Evolutionary conservation across 257 asterid genomes (phyloP), one percentile per base, ranked within the genome.

Genomic region (Solanum tarapatanum): DNA sequence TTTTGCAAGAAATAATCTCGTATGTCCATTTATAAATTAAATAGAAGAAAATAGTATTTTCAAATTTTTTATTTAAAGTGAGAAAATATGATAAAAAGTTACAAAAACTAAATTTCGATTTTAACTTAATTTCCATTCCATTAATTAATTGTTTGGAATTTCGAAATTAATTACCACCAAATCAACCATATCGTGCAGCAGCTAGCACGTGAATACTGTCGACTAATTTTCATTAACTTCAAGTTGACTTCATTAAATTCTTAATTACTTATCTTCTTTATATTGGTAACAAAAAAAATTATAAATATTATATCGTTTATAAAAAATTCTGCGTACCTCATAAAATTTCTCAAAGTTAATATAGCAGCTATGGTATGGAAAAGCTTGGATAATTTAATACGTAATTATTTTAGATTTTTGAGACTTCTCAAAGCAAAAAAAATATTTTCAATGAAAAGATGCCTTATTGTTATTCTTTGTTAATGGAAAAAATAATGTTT

Each of bases 161-260:
- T 19, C 51, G 30, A 23, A 74, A 74, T 5, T 36, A 74, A 74
- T 35, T 36, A 74, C 28, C 24, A 36, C 10, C 51, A 19, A 73
- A 36, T 21, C 32, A 16, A 72, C 43, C 45, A 36, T 35, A 74
- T 74, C 69, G 43, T 82, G 88, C 86, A 87, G 66, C 70, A 62
- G 70, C 30, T n/a, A n/a, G 70, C 88, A 88, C 90, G 89, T 88
- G 90, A 55, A 88, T 66, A 77, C 33, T 11, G 60, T 86, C 83
- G 60, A 70, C 85, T 73, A 66, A 82, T 86, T 48, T 2, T 87
- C 88, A 87, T 79, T 77, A 45, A 14, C 73, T 86, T 43, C 17
- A 84, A 86, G 93, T 91, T 93, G 95, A 92, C 93, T 87, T 93
- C 89, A 79, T 90, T 86, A 76, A 82, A 85, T 89, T 87, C 86